Evolutionary conservation across 31 red algal genomes (phyloP).

Genomic region (Porphyra umbilicalis): DNA sequence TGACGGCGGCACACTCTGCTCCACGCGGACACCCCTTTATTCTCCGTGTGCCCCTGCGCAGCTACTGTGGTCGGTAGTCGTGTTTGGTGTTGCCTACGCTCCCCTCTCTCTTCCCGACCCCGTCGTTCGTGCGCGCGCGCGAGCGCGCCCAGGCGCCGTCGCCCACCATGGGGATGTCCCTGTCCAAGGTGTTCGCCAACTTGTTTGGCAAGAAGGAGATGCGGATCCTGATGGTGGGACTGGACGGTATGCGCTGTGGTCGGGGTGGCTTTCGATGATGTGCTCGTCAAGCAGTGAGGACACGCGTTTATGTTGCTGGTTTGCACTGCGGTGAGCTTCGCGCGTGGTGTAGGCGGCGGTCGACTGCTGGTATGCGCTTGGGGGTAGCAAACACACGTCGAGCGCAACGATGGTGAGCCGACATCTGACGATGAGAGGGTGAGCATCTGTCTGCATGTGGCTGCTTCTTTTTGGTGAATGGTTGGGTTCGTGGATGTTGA

Average conservation of each 20-base stretch:
- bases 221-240: conserved; percentile 98
- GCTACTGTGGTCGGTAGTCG: background rate
- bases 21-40: background rate
- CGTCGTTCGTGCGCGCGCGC: background rate
- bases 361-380: too few relatives aligned
- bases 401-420: background rate
- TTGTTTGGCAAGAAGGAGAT: conserved; percentile 96
- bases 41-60: background rate
- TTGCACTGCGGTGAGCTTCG: too few relatives aligned
- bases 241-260: conserved; percentile 48
- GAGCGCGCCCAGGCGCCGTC: background rate
- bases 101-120: background rate
- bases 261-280: background rate
- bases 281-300: too few relatives aligned
- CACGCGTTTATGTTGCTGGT: too few relatives aligned
- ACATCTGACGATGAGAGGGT: background rate
- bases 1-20: background rate
- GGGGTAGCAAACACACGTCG: too few relatives aligned
- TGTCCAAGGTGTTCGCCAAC: conserved; percentile 85
- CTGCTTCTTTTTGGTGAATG: background rate
- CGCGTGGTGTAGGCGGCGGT: too few relatives aligned
- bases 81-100: background rate
- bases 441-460: too few relatives aligned
- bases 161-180: conserved; percentile 79
- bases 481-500: background rate